phyloP scores from a whole-genome alignment of 352 stramenopile species.

The Pythium myriotylum region DNA sequence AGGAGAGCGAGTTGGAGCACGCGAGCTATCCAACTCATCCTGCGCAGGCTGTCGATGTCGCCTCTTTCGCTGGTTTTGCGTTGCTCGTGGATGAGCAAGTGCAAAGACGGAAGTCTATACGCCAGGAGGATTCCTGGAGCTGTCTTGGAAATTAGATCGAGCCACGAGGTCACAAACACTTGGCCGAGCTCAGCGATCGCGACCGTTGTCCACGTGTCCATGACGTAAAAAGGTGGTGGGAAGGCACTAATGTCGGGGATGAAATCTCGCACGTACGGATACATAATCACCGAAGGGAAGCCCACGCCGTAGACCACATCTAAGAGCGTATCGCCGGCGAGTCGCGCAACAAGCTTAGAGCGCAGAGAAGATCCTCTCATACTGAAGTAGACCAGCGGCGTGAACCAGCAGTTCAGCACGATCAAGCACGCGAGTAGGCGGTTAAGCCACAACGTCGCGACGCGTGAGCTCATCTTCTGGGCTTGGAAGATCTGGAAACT shows the following conservation, averaged over 20 bases:
- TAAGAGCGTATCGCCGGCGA: background rate
- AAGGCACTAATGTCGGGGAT: background rate
- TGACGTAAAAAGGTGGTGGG: background rate
- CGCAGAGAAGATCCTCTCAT: slow-evolving; percentile 1
- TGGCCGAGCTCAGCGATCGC: slow-evolving; percentile 7
- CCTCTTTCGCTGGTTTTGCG: too few relatives aligned
- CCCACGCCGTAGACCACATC: slow-evolving; percentile 10
- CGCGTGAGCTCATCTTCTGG: slow-evolving; percentile 15
- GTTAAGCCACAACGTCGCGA: slow-evolving; percentile 19
- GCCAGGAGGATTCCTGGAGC: slow-evolving; percentile 13
- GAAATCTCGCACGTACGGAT: slow-evolving; percentile 19
- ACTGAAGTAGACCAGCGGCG: slow-evolving; percentile 4
- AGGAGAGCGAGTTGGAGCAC: slow-evolving; percentile 7
- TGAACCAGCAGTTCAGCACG: slow-evolving; percentile 22
- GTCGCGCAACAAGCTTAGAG: too few relatives aligned
- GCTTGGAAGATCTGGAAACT: slow-evolving; percentile 16
- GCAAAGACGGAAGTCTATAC: slow-evolving; percentile 5
- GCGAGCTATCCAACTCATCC: background rate
- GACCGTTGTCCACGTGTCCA: slow-evolving; percentile 7
- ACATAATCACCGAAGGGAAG: slow-evolving; percentile 15
- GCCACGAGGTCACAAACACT: slow-evolving; percentile 21
- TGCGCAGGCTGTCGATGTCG: too few relatives aligned
- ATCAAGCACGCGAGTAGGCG: slow-evolving; percentile 9
- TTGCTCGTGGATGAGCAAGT: background rate
- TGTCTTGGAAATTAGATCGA: slow-evolving; percentile 20